Conservation (phyloP, 306 rosid species). For the Vigna angularis region DNA sequence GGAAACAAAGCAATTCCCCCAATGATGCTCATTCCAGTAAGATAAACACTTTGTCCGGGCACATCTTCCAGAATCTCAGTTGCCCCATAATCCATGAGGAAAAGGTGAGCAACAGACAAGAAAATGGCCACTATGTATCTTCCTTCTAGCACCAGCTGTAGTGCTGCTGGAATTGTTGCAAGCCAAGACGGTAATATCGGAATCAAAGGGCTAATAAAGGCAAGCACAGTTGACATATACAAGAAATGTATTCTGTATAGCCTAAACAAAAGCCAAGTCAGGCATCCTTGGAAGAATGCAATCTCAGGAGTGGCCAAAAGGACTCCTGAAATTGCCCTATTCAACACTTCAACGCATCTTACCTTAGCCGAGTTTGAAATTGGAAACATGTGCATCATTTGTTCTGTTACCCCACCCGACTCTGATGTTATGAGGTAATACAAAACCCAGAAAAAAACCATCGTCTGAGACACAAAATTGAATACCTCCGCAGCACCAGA, state of each 20-base stretch:
- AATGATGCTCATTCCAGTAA: constrained; percentile 84
- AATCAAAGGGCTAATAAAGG: constrained; percentile 68
- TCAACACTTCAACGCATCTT: constrained; percentile 81
- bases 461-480: constrained; percentile 76
- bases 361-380: constrained; percentile 61
- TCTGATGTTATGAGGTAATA: constrained; percentile 84
- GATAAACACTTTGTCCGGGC: constrained; percentile 81
- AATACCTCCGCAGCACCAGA: constrained; percentile 86
- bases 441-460: constrained; percentile 81
- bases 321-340: constrained; percentile 80
- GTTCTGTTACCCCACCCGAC: constrained; percentile 89
- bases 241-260: constrained; percentile 74
- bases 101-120: constrained; percentile 65
- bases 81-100: constrained; percentile 72
- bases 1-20: constrained; percentile 91
- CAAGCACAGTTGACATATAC: constrained; percentile 79
- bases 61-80: constrained; percentile 75
- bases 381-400: constrained; percentile 76
- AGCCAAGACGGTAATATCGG: constrained; percentile 79
- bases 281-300: constrained; percentile 81
- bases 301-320: constrained; percentile 89
- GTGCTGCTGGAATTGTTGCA: constrained; percentile 75
- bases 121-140: constrained; percentile 65
- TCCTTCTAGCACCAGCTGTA: constrained; percentile 75
- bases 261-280: constrained; percentile 85